Evolutionary conservation across 768 basidiomycete genomes (phyloP), one percentile per base, ranked within the genome.

Genomic region (Pisolithus microcarpus): DNA sequence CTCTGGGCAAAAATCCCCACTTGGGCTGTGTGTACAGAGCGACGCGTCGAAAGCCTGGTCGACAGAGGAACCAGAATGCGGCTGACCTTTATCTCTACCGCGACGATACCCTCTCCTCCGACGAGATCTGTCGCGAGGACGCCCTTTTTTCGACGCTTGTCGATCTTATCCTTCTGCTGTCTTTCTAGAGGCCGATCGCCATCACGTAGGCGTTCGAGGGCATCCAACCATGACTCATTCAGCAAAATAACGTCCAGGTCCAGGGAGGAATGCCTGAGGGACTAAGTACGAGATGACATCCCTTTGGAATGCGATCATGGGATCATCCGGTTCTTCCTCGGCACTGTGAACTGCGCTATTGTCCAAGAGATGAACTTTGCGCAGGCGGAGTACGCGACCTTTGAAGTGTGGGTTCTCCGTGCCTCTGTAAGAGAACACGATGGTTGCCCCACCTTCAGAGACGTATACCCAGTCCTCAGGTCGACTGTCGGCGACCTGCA

Each of bases 381-480:
- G 78, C 49, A 97, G 70, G 9, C 94, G 80, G 23, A 98, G 73
- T 1, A 89, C 85, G 38, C 72, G 88, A 9, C 80, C 80, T 46
- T 75, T 66, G 63, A 85, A 85, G 7, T 64, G 51, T 2, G 76
- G 65, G 55, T 79, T 65, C 7, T 62, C 45, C 18, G 78, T 72
- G 0, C 92, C 90, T 9, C 61, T 57, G 62, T 94, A 95, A 7
- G 87, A 81, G 66, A 93, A 90, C 15, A 97, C 91, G 57, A 91
- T 80, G 6, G 90, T 87, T 18, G 91, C 87, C 18, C 88, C 91
- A n/a, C 95, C 95, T 71, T 97, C 95, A 0, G 91, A 84, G 19
- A 91, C 70, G 63, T 97, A 98, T 55, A 63, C 69, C 93, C 94
- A 98, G 65, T 88, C 71, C 10, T 45, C 50, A 1, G 72, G 73